phyloP scores from a whole-genome alignment of 176 grass and related monocot species.

The Carex parvula region DNA sequence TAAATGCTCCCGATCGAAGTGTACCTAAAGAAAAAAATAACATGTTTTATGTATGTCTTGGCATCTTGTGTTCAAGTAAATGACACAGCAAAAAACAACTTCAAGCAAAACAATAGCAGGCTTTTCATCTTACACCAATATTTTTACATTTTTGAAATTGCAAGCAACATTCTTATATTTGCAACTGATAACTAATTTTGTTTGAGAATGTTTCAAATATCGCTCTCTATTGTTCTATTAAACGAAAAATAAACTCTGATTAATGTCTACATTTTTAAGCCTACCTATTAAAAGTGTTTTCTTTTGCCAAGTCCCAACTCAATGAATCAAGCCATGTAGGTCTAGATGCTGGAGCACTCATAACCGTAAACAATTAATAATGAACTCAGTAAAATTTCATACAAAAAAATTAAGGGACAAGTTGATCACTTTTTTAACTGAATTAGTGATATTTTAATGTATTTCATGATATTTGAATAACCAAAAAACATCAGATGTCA shows the following conservation, averaged over 20 bases:
- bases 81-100: background rate
- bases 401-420: background rate
- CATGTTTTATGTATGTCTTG: background rate
- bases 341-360: background rate
- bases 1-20: constrained; percentile 99
- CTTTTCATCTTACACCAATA: background rate
- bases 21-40: constrained; percentile 47
- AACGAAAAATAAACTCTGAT: background rate
- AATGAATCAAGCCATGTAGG: background rate
- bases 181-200: background rate
- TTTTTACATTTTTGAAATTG: background rate
- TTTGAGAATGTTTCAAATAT: background rate
- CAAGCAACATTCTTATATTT: background rate
- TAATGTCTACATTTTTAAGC: background rate
- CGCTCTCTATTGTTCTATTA: background rate
- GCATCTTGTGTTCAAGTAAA: background rate
- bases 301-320: background rate
- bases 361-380: background rate
- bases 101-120: background rate
- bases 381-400: background rate
- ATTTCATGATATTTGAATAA: background rate
- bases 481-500: background rate
- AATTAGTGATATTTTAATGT: background rate
- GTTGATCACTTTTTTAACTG: background rate
- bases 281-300: background rate